Percentiles rank a stretch among this genome's conserved stretches.
Evolutionary conservation across 306 rosid genomes (phyloP).

Genomic region (Pyrus bretschneideri): DNA sequence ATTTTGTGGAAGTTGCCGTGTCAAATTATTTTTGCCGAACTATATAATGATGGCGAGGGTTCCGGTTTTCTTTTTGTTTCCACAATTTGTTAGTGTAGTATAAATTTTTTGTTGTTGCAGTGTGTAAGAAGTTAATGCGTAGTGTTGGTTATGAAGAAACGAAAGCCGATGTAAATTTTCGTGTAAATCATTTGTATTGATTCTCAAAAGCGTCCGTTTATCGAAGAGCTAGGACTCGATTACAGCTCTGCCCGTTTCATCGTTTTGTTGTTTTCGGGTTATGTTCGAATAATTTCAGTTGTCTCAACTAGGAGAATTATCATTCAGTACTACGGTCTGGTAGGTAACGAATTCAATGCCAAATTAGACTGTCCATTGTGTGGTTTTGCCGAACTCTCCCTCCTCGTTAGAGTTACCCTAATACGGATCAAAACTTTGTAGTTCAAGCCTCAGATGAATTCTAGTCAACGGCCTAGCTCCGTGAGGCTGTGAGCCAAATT

Average conservation of each 20-base stretch:
- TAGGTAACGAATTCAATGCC: no score
- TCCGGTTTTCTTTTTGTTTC: not conserved
- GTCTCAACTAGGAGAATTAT: no score
- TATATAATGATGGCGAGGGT: not conserved
- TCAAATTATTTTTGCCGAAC: not conserved
- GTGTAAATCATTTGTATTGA: conserved; percentile 20
- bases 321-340: no score
- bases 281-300: not conserved
- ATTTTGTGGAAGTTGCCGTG: conserved; percentile 11
- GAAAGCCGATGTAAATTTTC: conserved; percentile 31
- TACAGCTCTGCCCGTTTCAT: not conserved
- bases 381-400: no score
- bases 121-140: conserved; percentile 8
- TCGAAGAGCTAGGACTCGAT: not conserved
- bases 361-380: no score
- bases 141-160: not conserved
- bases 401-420: no score
- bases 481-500: not conserved
- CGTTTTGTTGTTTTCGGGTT: not conserved
- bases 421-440: no score
- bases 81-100: conserved; percentile 34
- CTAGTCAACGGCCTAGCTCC: not conserved
- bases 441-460: not conserved
- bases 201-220: not conserved
- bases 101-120: conserved; percentile 30